Percentiles rank a stretch among this genome's conserved stretches.
These are phyloP conservation scores for Isoetes taiwanensis DNA, from an alignment of 75 land plant species.

Conservation along the genomic window DNA sequence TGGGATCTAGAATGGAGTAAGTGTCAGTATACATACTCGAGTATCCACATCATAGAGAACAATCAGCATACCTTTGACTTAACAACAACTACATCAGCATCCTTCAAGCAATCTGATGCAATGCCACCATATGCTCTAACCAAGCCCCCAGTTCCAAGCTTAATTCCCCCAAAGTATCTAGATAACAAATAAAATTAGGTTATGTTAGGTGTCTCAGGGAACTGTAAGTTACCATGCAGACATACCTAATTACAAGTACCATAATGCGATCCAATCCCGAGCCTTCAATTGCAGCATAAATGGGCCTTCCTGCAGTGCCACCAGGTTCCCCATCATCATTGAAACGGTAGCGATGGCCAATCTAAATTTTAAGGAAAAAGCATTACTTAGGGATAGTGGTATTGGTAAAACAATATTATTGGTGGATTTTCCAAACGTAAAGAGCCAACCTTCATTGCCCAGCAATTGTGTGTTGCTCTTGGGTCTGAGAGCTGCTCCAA, in stretches of 20 bases:
- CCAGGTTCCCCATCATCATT: constrained; percentile 97
- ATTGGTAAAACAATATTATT: background rate
- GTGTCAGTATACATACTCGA: background rate
- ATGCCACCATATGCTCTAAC: constrained; percentile 92
- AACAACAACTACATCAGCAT: constrained; percentile 48
- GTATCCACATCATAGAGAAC: background rate
- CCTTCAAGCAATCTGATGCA: constrained; percentile 64
- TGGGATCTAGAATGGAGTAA: constrained; percentile 27
- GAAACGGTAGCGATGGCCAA: constrained; percentile 58
- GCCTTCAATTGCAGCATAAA: constrained; percentile 59
- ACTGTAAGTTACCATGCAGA: background rate
- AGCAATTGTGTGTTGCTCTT: constrained; percentile 86
- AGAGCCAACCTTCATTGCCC: constrained; percentile 76
- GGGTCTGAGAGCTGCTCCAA: constrained; percentile 50
- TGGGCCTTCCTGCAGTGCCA: constrained; percentile 92
- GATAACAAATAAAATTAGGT: background rate
- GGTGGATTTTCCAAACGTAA: background rate
- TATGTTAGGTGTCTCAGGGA: background rate
- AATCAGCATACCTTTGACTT: constrained; percentile 63
- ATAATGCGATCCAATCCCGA: constrained; percentile 91
- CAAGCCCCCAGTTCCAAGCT: constrained; percentile 85
- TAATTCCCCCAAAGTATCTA: constrained; percentile 90
- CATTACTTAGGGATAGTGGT: background rate
- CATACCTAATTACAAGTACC: constrained; percentile 81
- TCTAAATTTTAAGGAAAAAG: constrained; percentile 19